Evolutionary conservation across 441 rosid species (phyloP), one percentile per base, ranked within the genome.

Genomic region (Gossypium trilobum): DNA sequence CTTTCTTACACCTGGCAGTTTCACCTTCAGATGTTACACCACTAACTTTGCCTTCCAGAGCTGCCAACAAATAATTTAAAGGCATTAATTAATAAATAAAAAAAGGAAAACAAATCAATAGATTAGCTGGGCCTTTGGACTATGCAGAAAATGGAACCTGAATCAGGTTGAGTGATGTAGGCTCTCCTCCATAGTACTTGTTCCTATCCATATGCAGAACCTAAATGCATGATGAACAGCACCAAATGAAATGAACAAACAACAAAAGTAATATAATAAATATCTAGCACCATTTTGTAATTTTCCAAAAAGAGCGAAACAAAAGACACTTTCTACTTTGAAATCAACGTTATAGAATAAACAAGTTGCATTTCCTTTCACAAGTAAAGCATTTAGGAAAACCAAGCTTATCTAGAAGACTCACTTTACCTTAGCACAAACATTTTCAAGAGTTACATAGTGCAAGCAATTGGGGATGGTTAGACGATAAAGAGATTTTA

Each of bases 21-120:
- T 89, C 97, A 52, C 96, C 94, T 82, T 92, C 96, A 9, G 97
- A 92, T n/a, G 94, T 88, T 60, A 92, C 96, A 75, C 96, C 96
- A 46, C 19, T 0, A 69, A 80, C 97, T 81, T 86, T 78, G 59
- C 97, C 94, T 81, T 88, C 97, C 97, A 92, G 31, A 92, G 93
- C 96, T 92, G 81, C 66, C 62, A 79, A 78, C 36, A 68, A 9
- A 76, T 54, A 54, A 54, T 16, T 55, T 51, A n/a, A 54, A 66
- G 7, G 56, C 76, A 60, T 42, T 66, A 62, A 74, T 51, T 2
- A 66, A 63, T 58, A 29, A 23, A 67, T 55, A 36, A 0, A 27
- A 6, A 52, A 68, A 2, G 71, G 20, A 64, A 65, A 65, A 22
- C 2, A 39, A 16, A 60, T 31, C 23, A 31, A 60, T 20, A 14